Conservation (phyloP, 2,329 filamentous ascomycete genomes). For the Fusarium virguliforme region DNA sequence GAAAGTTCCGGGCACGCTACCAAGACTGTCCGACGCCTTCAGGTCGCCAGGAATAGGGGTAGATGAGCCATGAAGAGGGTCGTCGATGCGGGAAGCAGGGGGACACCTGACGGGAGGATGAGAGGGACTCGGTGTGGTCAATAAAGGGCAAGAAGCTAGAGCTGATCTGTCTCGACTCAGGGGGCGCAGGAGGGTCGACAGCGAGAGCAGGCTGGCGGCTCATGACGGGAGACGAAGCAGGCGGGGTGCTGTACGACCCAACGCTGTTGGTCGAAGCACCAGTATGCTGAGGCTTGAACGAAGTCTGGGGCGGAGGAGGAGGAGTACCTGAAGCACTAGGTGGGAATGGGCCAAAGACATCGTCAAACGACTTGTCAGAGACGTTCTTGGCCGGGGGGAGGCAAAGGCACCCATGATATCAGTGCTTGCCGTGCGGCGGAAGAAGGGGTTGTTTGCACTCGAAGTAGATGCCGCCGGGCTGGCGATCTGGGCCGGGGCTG, state of each 20-base stretch:
- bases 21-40: slow-evolving; percentile 39
- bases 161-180: slow-evolving; percentile 83
- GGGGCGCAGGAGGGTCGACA: slow-evolving; percentile 73
- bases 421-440: slow-evolving; percentile 78
- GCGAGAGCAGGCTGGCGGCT: slow-evolving; percentile 73
- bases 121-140: slow-evolving; percentile 77
- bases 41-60: slow-evolving; percentile 50
- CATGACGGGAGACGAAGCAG: slow-evolving; percentile 75
- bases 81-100: slow-evolving; percentile 72
- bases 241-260: slow-evolving; percentile 68
- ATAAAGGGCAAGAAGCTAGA: slow-evolving; percentile 83
- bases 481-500: slow-evolving; percentile 67
- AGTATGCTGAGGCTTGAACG: slow-evolving; percentile 70
- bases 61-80: slow-evolving; percentile 56
- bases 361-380: slow-evolving; percentile 83
- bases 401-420: slow-evolving; percentile 72
- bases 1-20: slow-evolving; percentile 53
- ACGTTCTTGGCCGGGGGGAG: slow-evolving; percentile 63
- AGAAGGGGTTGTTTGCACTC: slow-evolving; percentile 95
- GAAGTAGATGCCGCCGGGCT: slow-evolving; percentile 80
- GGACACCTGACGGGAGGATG: slow-evolving; percentile 86
- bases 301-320: slow-evolving; percentile 57
- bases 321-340: slow-evolving; percentile 61
- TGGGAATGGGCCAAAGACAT: slow-evolving; percentile 83
- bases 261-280: slow-evolving; percentile 70